Conservation (phyloP, 768 basidiomycete species). For the Rhizopogon rudus region DNA sequence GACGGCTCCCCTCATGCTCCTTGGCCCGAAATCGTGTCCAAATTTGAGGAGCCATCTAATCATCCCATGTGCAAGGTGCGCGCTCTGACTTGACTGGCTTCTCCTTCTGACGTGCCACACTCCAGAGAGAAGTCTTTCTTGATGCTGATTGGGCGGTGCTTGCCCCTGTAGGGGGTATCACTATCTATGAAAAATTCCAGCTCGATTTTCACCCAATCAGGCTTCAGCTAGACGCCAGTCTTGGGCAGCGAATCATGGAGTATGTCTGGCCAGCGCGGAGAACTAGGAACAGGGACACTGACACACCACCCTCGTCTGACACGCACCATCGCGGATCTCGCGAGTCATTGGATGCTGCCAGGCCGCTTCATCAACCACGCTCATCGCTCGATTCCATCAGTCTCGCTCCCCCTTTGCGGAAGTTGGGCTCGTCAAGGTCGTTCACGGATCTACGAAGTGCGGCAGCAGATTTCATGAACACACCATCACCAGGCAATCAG, state of each 20-base stretch:
- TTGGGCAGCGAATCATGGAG: constrained; percentile 79
- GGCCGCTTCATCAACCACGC: constrained; percentile 27
- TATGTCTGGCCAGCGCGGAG: constrained; percentile 79
- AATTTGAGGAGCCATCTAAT: constrained; percentile 63
- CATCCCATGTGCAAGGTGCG: constrained; percentile 70
- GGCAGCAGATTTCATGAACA: constrained; percentile 29
- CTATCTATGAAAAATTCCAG: constrained; percentile 80
- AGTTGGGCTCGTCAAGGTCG: constrained; percentile 58
- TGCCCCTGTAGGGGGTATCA: constrained; percentile 92
- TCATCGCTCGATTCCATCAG: constrained; percentile 27
- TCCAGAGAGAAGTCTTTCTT: constrained; percentile 67
- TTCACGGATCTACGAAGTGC: constrained; percentile 62
- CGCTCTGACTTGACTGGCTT: not conserved
- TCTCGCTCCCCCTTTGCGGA: constrained; percentile 41
- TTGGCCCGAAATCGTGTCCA: constrained; percentile 86
- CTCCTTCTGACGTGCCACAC: constrained; percentile 5
- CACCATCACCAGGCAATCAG: constrained; percentile 4
- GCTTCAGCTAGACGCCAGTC: constrained; percentile 78
- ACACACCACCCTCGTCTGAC: constrained; percentile 9
- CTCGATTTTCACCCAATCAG: constrained; percentile 82
- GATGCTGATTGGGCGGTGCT: constrained; percentile 76
- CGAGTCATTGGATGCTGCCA: constrained; percentile 50
- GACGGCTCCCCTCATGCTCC: constrained; percentile 78
- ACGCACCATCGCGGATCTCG: constrained; percentile 25
- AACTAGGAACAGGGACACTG: constrained; percentile 14